phyloP scores from a whole-genome alignment of 192 early-diverging fungal species.

The Spizellomyces punctatus region DNA sequence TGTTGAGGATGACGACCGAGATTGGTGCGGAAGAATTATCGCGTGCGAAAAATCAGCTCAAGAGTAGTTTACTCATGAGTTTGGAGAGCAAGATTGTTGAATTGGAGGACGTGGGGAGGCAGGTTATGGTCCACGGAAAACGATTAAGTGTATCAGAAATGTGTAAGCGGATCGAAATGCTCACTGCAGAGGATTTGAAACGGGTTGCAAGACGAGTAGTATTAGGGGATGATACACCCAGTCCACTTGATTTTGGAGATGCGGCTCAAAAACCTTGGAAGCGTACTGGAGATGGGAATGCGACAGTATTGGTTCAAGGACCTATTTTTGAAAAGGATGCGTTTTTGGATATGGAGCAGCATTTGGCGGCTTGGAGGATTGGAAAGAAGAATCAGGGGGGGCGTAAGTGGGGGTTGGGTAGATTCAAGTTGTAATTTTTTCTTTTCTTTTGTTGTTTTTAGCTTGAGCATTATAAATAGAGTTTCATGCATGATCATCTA shows the following conservation, averaged over 20 bases:
- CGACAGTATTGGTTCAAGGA: slow-evolving; percentile 45
- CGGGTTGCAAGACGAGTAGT: slow-evolving; percentile 75
- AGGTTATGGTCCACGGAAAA: slow-evolving; percentile 71
- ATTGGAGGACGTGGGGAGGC: slow-evolving; percentile 92
- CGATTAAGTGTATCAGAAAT: slow-evolving; percentile 77
- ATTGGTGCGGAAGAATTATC: slow-evolving; percentile 61
- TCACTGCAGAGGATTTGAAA: slow-evolving; percentile 74
- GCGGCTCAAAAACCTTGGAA: slow-evolving; percentile 30
- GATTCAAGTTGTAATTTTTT: slow-evolving; percentile 26
- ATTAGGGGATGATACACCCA: slow-evolving; percentile 53
- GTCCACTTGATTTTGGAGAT: slow-evolving; percentile 40
- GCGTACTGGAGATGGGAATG: slow-evolving; percentile 34
- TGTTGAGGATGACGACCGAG: slow-evolving; percentile 69
- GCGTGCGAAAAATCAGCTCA: slow-evolving; percentile 95
- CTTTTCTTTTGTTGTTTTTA: background rate
- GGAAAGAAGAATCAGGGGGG: slow-evolving; percentile 18
- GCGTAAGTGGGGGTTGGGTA: slow-evolving; percentile 28
- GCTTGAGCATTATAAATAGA: no score
- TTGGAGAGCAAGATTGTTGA: slow-evolving; percentile 91
- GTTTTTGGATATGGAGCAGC: slow-evolving; percentile 22
- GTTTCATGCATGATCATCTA: no score
- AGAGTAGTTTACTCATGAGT: slow-evolving; percentile 89
- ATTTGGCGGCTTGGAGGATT: slow-evolving; percentile 21
- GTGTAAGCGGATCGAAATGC: slow-evolving; percentile 76
- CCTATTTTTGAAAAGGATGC: slow-evolving; percentile 35